A percentile compares a stretch with the other conserved stretches of the same genome.
phyloP scores from a whole-genome alignment of 2,329 filamentous ascomycete genomes.

The Didymella exigua region DNA sequence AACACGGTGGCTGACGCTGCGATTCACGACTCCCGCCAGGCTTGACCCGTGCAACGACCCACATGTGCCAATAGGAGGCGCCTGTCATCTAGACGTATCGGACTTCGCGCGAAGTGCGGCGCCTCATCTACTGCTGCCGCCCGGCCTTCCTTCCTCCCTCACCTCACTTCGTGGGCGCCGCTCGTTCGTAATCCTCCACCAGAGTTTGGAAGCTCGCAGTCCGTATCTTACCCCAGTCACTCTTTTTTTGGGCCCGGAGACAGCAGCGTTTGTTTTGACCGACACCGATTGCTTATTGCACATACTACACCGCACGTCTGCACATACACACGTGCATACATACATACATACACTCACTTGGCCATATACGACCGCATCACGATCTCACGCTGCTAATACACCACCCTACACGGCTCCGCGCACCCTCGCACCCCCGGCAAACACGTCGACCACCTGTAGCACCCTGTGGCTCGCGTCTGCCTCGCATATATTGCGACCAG shows the following conservation, averaged over 20 bases:
- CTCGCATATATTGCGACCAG: conserved; percentile 25
- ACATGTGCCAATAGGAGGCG: conserved; percentile 25
- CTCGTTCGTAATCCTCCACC: conserved; percentile 40
- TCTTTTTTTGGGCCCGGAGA: conserved; percentile 43
- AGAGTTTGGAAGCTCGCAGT: conserved; percentile 25
- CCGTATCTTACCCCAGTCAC: conserved; percentile 49
- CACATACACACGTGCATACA: conserved; percentile 16
- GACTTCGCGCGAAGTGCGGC: conserved; percentile 24
- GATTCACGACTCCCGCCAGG: conserved; percentile 20
- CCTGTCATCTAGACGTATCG: conserved; percentile 32
- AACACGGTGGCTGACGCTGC: conserved; percentile 34
- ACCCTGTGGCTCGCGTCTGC: conserved; percentile 18
- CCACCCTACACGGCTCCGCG: conserved; percentile 5
- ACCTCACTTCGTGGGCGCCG: conserved; percentile 43
- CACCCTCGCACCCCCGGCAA: neutral
- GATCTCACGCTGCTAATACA: conserved; percentile 47
- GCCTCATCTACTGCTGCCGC: conserved; percentile 45
- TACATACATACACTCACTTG: conserved; percentile 3
- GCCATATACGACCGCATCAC: conserved; percentile 39
- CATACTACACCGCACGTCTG: neutral
- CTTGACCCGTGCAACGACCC: conserved; percentile 31
- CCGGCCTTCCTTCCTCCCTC: conserved; percentile 34
- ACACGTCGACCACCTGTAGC: conserved; percentile 9
- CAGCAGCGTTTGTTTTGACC: conserved; percentile 24
- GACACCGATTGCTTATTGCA: conserved; percentile 5